Conservation (phyloP, 306 rosid genomes). For the Cucurbita moschata region DNA sequence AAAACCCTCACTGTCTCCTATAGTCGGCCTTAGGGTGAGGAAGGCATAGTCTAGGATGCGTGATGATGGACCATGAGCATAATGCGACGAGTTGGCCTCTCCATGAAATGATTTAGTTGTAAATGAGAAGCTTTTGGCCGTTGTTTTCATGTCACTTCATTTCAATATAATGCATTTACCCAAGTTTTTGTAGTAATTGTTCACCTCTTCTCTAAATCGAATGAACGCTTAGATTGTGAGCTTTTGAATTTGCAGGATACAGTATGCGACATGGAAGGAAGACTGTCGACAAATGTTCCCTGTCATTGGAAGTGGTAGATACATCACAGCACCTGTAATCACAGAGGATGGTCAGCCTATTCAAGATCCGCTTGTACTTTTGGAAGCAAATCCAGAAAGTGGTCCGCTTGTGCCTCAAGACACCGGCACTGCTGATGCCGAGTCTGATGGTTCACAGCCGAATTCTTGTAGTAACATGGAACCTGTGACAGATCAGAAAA, state of each 20-base stretch:
- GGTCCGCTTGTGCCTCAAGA: constrained; percentile 30
- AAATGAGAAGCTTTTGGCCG: not conserved
- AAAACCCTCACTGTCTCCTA: not conserved
- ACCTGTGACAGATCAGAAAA: constrained; percentile 45
- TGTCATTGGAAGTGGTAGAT: constrained; percentile 85
- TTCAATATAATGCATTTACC: not conserved
- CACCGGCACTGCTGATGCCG: constrained; percentile 1
- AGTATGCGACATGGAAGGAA: constrained; percentile 75
- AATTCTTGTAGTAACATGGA: constrained; percentile 22
- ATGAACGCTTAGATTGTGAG: not conserved
- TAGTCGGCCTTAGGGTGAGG: not conserved
- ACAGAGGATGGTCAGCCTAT: constrained; percentile 70
- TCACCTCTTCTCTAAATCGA: not conserved
- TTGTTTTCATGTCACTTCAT: not conserved
- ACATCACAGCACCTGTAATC: constrained; percentile 76
- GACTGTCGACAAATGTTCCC: constrained; percentile 81
- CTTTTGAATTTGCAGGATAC: constrained; percentile 31
- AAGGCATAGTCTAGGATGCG: not conserved
- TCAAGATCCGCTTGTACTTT: constrained; percentile 61
- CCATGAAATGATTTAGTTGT: not conserved
- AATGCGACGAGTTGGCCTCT: not conserved
- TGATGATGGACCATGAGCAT: not conserved
- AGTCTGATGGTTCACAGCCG: constrained; percentile 12
- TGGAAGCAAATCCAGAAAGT: constrained; percentile 42
- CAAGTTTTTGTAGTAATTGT: not conserved